Evolutionary conservation across 176 grass and related monocot genomes (phyloP).

Genomic region (Juncus inflexus): DNA sequence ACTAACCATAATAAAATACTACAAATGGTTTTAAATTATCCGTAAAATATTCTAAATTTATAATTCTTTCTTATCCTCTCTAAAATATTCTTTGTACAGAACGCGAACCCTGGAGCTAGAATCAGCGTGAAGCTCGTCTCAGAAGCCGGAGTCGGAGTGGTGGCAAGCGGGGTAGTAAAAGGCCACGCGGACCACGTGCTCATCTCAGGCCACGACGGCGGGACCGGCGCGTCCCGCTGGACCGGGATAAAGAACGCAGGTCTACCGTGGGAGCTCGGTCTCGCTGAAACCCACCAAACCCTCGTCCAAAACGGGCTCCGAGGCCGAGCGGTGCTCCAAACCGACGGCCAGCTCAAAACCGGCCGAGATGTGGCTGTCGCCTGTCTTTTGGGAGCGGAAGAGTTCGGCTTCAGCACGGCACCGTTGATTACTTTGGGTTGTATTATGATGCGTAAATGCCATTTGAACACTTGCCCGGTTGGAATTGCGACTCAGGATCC

Average conservation of each 20-base stretch:
- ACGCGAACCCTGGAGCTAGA: constrained; percentile 78
- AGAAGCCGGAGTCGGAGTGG: constrained; percentile 88
- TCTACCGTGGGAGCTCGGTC: constrained; percentile 98
- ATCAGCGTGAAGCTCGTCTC: constrained; percentile 97
- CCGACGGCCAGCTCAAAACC: constrained; percentile 97
- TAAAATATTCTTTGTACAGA: constrained; percentile 40
- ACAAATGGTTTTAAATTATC: neutral
- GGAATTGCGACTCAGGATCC: constrained; percentile 99
- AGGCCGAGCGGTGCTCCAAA: constrained; percentile 89
- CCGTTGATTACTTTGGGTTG: constrained; percentile 96
- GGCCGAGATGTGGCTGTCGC: constrained; percentile 96
- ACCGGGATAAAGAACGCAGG: constrained; percentile 99
- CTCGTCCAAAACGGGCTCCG: constrained; percentile 88
- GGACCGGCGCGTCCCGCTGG: constrained; percentile 96
- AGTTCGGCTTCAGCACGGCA: constrained; percentile 98
- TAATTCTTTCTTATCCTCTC: constrained; percentile 15
- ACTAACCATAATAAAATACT: too few relatives aligned
- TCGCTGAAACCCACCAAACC: constrained; percentile 98
- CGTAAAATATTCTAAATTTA: neutral
- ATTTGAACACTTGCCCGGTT: constrained; percentile 92
- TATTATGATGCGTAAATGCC: constrained; percentile 99
- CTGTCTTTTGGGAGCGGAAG: constrained; percentile 92
- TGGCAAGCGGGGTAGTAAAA: constrained; percentile 97
- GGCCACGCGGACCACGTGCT: constrained; percentile 94
- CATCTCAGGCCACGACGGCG: constrained; percentile 96